Evolutionary conservation across 805 yeast genomes (phyloP).

Genomic region (Candida boidinii): DNA sequence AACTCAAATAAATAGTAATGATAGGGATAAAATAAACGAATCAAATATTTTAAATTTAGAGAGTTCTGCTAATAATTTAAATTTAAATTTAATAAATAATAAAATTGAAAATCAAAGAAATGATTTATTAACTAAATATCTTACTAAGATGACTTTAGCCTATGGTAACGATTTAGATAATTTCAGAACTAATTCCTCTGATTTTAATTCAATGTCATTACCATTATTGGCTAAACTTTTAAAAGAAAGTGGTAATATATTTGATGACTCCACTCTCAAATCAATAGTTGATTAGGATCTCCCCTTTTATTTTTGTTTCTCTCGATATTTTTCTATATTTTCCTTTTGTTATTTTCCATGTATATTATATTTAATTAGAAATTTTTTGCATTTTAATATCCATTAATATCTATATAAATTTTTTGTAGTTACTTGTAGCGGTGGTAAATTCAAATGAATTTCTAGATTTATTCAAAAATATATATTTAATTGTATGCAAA

Average conservation of each 20-base stretch:
- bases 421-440: too few species aligned
- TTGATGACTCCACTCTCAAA: constrained; percentile 42
- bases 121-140: constrained; percentile 39
- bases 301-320: background rate
- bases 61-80: constrained; percentile 13
- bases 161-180: constrained; percentile 56
- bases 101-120: constrained; percentile 22
- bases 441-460: too few species aligned
- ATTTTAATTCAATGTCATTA: constrained; percentile 51
- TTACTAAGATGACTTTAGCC: constrained; percentile 45
- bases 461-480: too few species aligned
- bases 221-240: constrained; percentile 47
- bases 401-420: too few species aligned
- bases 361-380: too few species aligned
- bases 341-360: too few species aligned
- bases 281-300: constrained; percentile 5
- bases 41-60: constrained; percentile 2
- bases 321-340: too few species aligned
- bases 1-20: constrained; percentile 4
- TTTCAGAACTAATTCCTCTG: constrained; percentile 54
- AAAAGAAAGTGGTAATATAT: constrained; percentile 51
- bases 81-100: constrained; percentile 20
- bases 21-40: constrained; percentile 1
- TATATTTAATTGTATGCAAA: too few species aligned
- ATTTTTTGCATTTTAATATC: too few species aligned